phyloP scores from a whole-genome alignment of 2,329 filamentous ascomycete genomes.

The Trichoderma pleuroti region DNA sequence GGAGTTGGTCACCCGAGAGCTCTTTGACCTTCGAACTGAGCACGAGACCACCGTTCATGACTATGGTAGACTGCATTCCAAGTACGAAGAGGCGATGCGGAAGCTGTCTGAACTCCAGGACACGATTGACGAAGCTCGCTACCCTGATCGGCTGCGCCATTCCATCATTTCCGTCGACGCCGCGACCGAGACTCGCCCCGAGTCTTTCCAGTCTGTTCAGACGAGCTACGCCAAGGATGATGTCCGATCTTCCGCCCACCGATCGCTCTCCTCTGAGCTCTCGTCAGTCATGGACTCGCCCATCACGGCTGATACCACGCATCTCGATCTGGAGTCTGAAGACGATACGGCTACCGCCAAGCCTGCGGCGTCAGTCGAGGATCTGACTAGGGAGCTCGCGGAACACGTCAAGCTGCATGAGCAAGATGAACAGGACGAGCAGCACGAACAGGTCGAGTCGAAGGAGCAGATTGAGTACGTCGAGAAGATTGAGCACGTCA shows the following conservation, averaged over 20 bases:
- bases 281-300: conserved; percentile 80
- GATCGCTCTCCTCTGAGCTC: conserved; percentile 89
- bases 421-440: background rate
- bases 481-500: background rate
- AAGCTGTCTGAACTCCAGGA: conserved; percentile 84
- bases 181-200: conserved; percentile 55
- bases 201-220: conserved; percentile 79
- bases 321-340: conserved; percentile 46
- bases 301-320: conserved; percentile 59
- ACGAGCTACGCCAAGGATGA: conserved; percentile 67
- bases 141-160: conserved; percentile 53
- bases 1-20: conserved; percentile 84
- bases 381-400: conserved; percentile 34
- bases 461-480: background rate
- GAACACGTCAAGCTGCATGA: background rate
- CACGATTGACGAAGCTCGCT: conserved; percentile 72
- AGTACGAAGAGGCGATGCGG: conserved; percentile 86
- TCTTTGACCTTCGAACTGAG: conserved; percentile 84
- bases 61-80: conserved; percentile 75
- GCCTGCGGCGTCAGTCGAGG: conserved; percentile 36
- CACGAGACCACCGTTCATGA: conserved; percentile 82
- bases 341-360: conserved; percentile 46
- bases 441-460: background rate
- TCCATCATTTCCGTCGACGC: conserved; percentile 54
- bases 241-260: conserved; percentile 66